Percentiles rank a stretch among this genome's conserved stretches.
Conservation (phyloP, 2,329 filamentous ascomycete genomes). For the Neospermospora avenae region DNA sequence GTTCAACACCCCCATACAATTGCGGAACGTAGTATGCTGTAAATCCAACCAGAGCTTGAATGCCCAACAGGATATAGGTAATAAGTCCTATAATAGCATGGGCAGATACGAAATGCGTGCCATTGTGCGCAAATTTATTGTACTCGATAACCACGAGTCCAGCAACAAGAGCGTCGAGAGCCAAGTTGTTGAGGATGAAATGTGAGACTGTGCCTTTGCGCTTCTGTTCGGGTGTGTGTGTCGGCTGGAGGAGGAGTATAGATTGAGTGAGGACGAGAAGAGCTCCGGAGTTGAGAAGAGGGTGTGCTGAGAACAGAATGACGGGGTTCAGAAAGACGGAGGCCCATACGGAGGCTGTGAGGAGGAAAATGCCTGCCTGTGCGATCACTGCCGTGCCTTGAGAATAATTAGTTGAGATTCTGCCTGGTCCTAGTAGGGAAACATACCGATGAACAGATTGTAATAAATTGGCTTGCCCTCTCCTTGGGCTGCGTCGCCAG, state of each 20-base stretch:
- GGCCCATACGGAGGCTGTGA: slow-evolving; percentile 74
- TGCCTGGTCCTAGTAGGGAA: not conserved
- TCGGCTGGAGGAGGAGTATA: slow-evolving; percentile 84
- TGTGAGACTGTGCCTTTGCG: slow-evolving; percentile 58
- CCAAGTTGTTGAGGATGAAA: slow-evolving; percentile 63
- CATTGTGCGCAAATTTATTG: slow-evolving; percentile 72
- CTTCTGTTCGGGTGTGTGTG: slow-evolving; percentile 74
- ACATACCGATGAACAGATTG: slow-evolving; percentile 72
- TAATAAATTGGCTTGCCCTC: slow-evolving; percentile 59
- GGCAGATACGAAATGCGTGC: slow-evolving; percentile 71
- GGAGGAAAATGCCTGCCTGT: slow-evolving; percentile 73
- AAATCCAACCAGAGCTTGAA: slow-evolving; percentile 77
- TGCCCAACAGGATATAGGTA: slow-evolving; percentile 64
- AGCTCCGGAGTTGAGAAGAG: slow-evolving; percentile 65
- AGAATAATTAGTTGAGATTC: slow-evolving; percentile 19
- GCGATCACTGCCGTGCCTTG: slow-evolving; percentile 80
- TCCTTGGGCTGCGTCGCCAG: slow-evolving; percentile 70
- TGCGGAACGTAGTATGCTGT: slow-evolving; percentile 74
- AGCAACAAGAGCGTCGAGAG: slow-evolving; percentile 49
- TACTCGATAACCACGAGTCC: slow-evolving; percentile 72
- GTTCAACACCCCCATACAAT: slow-evolving; percentile 74
- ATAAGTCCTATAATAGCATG: slow-evolving; percentile 82
- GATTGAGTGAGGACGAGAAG: slow-evolving; percentile 75
- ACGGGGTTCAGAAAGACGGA: slow-evolving; percentile 65
- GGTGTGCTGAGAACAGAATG: slow-evolving; percentile 85